Evolutionary conservation across 208 protist genomes (phyloP), one percentile per base, ranked within the genome.

Genomic region (Acanthamoeba healyi): DNA sequence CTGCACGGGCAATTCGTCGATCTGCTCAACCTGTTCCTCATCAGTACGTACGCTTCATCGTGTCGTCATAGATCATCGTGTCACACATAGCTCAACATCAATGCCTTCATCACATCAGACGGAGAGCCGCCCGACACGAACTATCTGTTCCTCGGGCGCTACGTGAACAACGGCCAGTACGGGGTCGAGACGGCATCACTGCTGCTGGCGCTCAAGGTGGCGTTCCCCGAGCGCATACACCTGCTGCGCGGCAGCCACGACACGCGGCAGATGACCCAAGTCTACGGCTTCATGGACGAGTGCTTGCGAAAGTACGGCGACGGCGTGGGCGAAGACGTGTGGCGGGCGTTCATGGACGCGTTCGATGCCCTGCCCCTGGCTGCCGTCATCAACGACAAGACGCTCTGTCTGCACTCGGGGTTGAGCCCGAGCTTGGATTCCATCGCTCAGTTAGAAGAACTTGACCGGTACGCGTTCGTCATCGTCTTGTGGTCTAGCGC

Each of bases 201-300:
- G 44, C 96, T 99, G 1, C 95, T 99, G 19, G 97, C 97, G 29
- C 98, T 99, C 0, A 99, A 99, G 90, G 94, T 99, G 7, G 96
- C 97, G 38, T 98, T 98, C 91, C 98, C 97, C 36, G 94, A 98
- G 2, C 94, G 97, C 32, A 95, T 99, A 22, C 98, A 97, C 81
- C 84, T 99, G 67, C 96, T 99, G 54, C 97, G 99, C 32, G 99
- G 99, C n/a, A 98, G 98, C 94, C 98, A 98, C 88, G 98, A 98
- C 65, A 96, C 91, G 32, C 89, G 96, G 19, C 95, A 97, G 84
- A 97, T 98, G n/a, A 98, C 96, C 6, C 90, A 97, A 95, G 92
- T 97, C 72, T 99, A 99, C 96, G 99, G 99, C 38, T 99, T 99
- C 95, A 99, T 99, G 95, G 99, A 99, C 94, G 99, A 99, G 96